Percentiles rank a stretch among this genome's conserved stretches.
Conservation (phyloP, 164 flowering plant species). For the Santalum album region DNA sequence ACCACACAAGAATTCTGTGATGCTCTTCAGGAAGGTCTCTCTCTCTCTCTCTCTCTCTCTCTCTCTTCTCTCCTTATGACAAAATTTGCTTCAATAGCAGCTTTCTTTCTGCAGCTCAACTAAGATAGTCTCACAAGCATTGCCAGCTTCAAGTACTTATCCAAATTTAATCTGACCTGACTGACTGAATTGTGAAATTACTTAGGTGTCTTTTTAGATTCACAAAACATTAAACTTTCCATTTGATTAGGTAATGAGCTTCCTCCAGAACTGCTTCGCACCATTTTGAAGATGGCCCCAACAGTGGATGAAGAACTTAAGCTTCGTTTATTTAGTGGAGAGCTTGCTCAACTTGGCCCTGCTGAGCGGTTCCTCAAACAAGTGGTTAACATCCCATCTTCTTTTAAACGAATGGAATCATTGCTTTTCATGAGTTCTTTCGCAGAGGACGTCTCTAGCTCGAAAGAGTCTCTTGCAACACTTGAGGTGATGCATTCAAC, state of each 20-base stretch:
- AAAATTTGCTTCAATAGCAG: background rate
- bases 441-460: slow-evolving; percentile 39
- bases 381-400: slow-evolving; percentile 62
- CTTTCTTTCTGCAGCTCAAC: no score
- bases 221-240: no score
- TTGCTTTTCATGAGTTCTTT: slow-evolving; percentile 47
- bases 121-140: no score
- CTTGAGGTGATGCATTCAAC: slow-evolving; percentile 37
- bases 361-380: slow-evolving; percentile 72
- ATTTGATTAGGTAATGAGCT: slow-evolving; percentile 55
- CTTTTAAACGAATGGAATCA: slow-evolving; percentile 58
- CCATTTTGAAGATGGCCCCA: slow-evolving; percentile 69
- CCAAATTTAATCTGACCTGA: no score
- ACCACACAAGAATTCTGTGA: slow-evolving; percentile 1
- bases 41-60: background rate
- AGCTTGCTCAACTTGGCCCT: slow-evolving; percentile 48
- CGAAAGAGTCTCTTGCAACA: slow-evolving; percentile 46
- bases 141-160: no score
- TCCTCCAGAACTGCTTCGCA: slow-evolving; percentile 59
- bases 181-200: no score
- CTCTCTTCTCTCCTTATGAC: background rate
- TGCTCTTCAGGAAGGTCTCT: slow-evolving; percentile 6
- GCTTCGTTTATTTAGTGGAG: slow-evolving; percentile 54
- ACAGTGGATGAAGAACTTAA: slow-evolving; percentile 72
- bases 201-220: no score